Base-by-base conservation (phyloP, 768 basidiomycete genomes). In the Galerina sulciceps region DNA sequence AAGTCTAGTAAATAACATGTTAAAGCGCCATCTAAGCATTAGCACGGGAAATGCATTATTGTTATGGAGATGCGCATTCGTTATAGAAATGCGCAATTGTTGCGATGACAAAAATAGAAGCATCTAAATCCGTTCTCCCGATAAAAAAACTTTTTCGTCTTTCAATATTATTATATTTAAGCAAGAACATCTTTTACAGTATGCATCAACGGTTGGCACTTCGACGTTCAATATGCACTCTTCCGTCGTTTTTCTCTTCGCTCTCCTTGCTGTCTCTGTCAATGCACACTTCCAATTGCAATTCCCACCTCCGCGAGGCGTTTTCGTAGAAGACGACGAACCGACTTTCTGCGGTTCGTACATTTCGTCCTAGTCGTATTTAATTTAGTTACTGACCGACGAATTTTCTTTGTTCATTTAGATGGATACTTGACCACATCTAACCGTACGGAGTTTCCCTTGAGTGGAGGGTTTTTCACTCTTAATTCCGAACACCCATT, bases 201-300 rank as follows among this genome's bases (percentile, higher is more conserved):
- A 31, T 6, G 23, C 13, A 20, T 23, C 38, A 31, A 41, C 11
- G 36, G 11, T 35, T n/a, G 35, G 22, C 38, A 36, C 34, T 4
- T 38, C 22, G 34, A 52, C 20, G 45, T 54, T 15, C 81, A 82
- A 79, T 23, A 65, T 65, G 64, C 61, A 26, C 37, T 62, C 61
- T 20, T 36, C 61, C 10, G 10, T 62, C 35, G 37, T 58, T 61
- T 76, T 64, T 20, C 74, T 57, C 53, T 46, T 79, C 45, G 40
- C 74, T 56, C 35, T 82, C 56, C 55, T 84, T 23, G 67, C 73
- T 36, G 69, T 83, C 20, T 72, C 76, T 41, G 86, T 77, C 31
- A 76, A 75, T 47, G 92, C 91, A 8, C 93, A 96, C 72, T 95
- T 94, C 75, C 87, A 89, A 63, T 78, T 94, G 42, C 82, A 88